Evolutionary conservation across 2,329 filamentous ascomycete species (phyloP).

Genomic region (Colletotrichum kahawae): DNA sequence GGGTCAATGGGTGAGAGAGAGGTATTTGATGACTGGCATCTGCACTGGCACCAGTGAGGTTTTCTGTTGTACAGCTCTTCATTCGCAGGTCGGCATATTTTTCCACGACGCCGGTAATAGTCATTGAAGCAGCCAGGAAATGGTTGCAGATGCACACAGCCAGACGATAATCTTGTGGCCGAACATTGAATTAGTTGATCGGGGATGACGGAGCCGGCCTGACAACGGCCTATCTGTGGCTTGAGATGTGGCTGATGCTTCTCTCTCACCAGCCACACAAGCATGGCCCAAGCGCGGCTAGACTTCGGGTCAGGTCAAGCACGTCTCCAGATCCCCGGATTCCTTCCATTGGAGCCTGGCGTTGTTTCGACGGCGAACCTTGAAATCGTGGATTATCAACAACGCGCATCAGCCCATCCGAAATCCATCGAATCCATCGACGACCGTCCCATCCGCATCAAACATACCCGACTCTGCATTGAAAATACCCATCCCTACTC

Average conservation of each 20-base stretch:
- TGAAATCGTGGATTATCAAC: slow-evolving; percentile 2
- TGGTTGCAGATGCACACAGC: background rate
- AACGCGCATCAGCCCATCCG: background rate
- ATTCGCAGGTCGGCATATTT: background rate
- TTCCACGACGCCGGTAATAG: background rate
- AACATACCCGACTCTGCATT: background rate
- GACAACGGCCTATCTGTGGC: background rate
- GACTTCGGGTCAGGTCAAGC: slow-evolving; percentile 4
- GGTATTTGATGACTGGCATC: background rate
- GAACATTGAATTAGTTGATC: background rate
- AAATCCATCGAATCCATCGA: slow-evolving; percentile 11
- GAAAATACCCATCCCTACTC: accelerated
- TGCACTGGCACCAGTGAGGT: background rate
- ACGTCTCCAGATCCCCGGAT: slow-evolving; percentile 5
- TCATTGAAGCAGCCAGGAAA: background rate
- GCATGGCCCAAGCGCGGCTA: background rate
- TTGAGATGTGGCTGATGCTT: background rate
- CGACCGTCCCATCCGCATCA: background rate
- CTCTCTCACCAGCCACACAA: accelerated
- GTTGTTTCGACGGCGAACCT: background rate
- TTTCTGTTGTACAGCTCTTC: background rate
- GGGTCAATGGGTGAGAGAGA: background rate
- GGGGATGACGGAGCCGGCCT: slow-evolving; percentile 15
- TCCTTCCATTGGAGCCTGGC: slow-evolving; percentile 5
- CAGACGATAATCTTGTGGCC: background rate